These are phyloP conservation scores for Saccharomycopsis fibuligera DNA, from an alignment of 805 yeast species.

Conservation along the genomic window DNA sequence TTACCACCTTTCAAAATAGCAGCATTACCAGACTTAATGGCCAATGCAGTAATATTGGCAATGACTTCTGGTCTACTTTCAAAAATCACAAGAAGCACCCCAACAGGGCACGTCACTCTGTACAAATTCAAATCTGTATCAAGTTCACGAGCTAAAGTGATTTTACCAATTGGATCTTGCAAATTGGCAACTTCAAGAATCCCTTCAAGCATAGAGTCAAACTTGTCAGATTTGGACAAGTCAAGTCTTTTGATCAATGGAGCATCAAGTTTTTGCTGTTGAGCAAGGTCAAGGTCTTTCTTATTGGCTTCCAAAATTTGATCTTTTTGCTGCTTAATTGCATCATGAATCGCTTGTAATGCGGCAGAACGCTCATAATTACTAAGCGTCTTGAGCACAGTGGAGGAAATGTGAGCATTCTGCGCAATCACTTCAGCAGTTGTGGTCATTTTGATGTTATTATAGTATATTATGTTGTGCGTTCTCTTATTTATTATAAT, in stretches of 20 bases:
- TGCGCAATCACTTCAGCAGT: conserved; percentile 48
- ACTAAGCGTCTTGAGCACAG: conserved; percentile 69
- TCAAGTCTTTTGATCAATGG: conserved; percentile 83
- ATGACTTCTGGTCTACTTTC: conserved; percentile 98
- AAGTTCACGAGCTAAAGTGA: conserved; percentile 73
- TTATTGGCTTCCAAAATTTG: conserved; percentile 67
- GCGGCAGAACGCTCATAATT: conserved; percentile 71
- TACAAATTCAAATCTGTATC: conserved; percentile 85
- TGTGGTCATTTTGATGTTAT: neutral
- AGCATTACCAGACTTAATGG: conserved; percentile 93
- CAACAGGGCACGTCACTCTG: conserved; percentile 89
- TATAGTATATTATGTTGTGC: neutral
- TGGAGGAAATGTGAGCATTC: conserved; percentile 77
- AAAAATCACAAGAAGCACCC: conserved; percentile 85
- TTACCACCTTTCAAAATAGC: conserved; percentile 98
- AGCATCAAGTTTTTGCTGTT: conserved; percentile 50
- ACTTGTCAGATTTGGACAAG: conserved; percentile 74
- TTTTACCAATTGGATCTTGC: conserved; percentile 89
- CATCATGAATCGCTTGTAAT: conserved; percentile 64
- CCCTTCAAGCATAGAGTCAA: conserved; percentile 91
- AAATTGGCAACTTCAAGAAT: conserved; percentile 83
- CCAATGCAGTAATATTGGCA: conserved; percentile 93
- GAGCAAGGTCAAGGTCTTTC: conserved; percentile 68
- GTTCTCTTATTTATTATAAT: too few relatives aligned
- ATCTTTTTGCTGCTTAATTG: conserved; percentile 50